Conservation (phyloP, 2,329 filamentous ascomycete species). For the Aspergillus sp. region DNA sequence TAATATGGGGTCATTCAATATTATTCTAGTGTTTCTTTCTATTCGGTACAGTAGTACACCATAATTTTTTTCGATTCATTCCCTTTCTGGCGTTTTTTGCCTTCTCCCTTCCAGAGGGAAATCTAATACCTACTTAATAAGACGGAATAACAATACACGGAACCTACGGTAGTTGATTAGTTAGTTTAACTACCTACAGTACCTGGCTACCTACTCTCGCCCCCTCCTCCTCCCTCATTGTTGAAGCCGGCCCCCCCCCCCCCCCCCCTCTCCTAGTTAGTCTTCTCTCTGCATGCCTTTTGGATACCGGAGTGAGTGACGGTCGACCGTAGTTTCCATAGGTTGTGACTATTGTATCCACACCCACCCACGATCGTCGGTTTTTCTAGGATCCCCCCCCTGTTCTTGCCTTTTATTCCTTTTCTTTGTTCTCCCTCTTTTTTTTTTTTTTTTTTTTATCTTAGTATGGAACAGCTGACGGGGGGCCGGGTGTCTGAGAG, state of each 20-base stretch:
- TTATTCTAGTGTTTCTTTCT: no score
- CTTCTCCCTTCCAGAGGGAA: no score
- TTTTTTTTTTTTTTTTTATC: conserved; percentile 7
- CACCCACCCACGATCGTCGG: conserved; percentile 25
- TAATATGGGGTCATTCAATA: background rate
- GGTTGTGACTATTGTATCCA: conserved; percentile 24
- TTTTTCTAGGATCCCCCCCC: conserved; percentile 13
- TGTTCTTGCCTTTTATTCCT: conserved; percentile 15
- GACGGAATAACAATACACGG: background rate
- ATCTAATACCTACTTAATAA: no score
- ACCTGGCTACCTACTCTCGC: background rate
- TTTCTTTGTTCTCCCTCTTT: conserved; percentile 8
- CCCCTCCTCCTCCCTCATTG: conserved; percentile 11
- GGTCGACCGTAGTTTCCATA: conserved; percentile 13
- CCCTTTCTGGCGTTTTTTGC: background rate
- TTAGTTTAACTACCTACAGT: background rate
- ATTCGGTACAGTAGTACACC: no score
- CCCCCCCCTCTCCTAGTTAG: background rate
- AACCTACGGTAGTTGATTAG: no score
- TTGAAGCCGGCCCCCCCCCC: background rate
- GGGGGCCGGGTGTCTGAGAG: background rate
- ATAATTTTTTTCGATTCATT: no score
- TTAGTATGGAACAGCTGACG: conserved; percentile 19
- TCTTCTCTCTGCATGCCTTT: conserved; percentile 13
- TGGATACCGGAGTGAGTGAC: conserved; percentile 16